Conservation (phyloP, 805 yeast species). For the Limtongia smithiae region DNA sequence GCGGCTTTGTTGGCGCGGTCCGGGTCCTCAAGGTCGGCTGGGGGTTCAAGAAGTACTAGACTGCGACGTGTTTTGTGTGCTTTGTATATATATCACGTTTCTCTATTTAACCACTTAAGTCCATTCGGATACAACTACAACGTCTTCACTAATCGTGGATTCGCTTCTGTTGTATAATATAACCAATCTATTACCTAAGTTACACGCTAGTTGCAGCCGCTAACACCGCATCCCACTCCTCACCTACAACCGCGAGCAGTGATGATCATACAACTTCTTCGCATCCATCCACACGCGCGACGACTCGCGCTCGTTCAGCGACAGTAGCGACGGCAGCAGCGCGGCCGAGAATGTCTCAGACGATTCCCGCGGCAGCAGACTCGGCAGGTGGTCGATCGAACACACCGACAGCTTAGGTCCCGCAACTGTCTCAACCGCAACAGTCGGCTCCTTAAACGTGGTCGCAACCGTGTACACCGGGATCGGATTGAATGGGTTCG, state of each 20-base stretch:
- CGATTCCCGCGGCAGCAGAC: constrained; percentile 93
- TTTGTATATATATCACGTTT: too few species aligned
- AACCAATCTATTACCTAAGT: too few species aligned
- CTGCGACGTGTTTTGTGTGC: too few species aligned
- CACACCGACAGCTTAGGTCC: constrained; percentile 79
- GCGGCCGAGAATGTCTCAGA: constrained; percentile 87
- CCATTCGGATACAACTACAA: too few species aligned
- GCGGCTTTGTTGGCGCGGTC: not conserved
- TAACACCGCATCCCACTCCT: not conserved
- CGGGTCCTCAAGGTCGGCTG: constrained; percentile 9
- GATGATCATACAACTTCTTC: constrained; percentile 74
- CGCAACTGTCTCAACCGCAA: constrained; percentile 69
- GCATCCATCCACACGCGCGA: constrained; percentile 94
- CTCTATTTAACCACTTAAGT: too few species aligned
- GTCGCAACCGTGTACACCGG: constrained; percentile 92
- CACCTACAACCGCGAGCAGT: constrained; percentile 62
- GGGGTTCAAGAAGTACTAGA: too few species aligned
- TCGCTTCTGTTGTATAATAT: too few species aligned
- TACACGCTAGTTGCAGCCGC: not conserved
- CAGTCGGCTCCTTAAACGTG: constrained; percentile 87
- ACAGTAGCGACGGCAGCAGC: constrained; percentile 81
- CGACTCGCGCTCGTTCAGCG: constrained; percentile 73
- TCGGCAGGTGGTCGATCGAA: constrained; percentile 95
- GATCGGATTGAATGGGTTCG: constrained; percentile 96
- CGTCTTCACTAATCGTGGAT: too few species aligned